A percentile compares a stretch with the other conserved stretches of the same genome.
phyloP scores from a whole-genome alignment of 345 rosid species.

The Hibiscus mutabilis region DNA sequence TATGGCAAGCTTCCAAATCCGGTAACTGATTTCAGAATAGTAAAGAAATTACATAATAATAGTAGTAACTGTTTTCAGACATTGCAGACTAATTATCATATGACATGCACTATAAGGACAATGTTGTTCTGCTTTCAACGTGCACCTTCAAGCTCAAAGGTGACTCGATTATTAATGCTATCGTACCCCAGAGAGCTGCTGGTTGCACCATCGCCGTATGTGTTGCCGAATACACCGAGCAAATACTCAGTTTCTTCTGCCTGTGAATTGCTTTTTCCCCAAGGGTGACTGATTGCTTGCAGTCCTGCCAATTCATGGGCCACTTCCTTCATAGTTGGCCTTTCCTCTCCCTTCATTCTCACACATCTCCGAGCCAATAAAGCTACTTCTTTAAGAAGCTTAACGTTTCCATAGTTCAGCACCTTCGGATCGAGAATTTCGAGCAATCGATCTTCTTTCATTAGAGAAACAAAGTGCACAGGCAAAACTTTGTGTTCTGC shows the following conservation, averaged over 20 bases:
- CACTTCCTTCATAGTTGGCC: neutral
- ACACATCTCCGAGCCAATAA: constrained; percentile 5
- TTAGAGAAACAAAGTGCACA: neutral
- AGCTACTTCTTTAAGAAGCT: neutral
- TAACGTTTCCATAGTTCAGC: neutral
- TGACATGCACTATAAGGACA: neutral
- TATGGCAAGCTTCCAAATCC: too few species aligned
- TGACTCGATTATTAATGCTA: neutral
- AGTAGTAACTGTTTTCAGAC: too few species aligned
- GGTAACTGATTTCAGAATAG: too few species aligned
- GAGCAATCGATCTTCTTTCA: neutral
- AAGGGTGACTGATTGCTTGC: neutral
- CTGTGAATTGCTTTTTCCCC: neutral
- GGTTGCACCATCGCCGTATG: neutral
- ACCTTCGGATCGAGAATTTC: constrained; percentile 1
- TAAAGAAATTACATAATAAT: too few species aligned
- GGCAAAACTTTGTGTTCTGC: neutral
- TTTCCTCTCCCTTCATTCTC: constrained; percentile 4
- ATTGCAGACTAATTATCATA: too few species aligned
- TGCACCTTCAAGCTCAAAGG: neutral
- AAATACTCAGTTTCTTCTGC: neutral
- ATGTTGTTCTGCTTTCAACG: neutral
- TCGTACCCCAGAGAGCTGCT: neutral
- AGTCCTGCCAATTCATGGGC: constrained; percentile 1
- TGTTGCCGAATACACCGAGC: neutral